Evolutionary conservation across 2,329 filamentous ascomycete species (phyloP).

Genomic region (Tolypocladium paradoxum): DNA sequence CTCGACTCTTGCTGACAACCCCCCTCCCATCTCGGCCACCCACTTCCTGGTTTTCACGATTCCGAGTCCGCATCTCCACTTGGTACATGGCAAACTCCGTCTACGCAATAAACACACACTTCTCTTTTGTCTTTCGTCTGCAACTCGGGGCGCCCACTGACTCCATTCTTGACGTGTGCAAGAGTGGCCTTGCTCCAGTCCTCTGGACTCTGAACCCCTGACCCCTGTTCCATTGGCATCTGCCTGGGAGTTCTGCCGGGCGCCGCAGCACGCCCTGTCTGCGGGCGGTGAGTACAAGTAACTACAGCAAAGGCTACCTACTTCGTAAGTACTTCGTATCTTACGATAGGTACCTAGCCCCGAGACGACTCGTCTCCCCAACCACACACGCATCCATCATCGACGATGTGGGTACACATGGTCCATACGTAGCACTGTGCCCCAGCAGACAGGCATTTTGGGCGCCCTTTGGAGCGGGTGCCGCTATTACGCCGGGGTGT

Average conservation of each 20-base stretch:
- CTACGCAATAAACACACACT: background rate
- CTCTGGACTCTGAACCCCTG: background rate
- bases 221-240: background rate
- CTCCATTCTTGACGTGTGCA: background rate
- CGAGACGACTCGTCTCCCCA: background rate
- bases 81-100: background rate
- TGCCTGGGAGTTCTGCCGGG: background rate
- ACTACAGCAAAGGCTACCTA: too few relatives aligned
- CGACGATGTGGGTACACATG: background rate
- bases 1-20: background rate
- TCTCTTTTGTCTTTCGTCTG: background rate
- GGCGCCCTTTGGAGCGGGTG: background rate
- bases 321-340: too few relatives aligned
- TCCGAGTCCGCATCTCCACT: background rate
- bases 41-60: background rate
- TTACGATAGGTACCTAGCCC: too few relatives aligned
- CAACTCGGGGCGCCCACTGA: background rate
- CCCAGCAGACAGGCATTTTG: background rate
- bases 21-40: background rate
- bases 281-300: background rate
- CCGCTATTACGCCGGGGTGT: background rate
- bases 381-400: background rate
- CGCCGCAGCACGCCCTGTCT: background rate
- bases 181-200: background rate
- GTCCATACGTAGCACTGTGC: background rate